Conservation (phyloP, 192 early-diverging fungal genomes). For the Lobosporangium transversale region DNA sequence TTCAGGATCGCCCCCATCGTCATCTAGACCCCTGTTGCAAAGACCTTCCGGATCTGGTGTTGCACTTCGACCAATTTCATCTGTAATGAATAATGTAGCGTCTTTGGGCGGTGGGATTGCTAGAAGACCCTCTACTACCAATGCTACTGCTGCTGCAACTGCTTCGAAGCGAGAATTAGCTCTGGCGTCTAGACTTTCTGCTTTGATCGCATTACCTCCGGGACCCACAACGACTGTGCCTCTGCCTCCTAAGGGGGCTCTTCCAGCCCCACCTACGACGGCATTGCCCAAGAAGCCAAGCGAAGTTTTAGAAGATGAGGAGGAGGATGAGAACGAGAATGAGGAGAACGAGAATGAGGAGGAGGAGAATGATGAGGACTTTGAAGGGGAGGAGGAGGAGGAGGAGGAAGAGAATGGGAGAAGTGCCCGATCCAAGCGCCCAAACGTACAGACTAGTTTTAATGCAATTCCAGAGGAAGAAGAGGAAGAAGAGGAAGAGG, state of each 20-base stretch:
- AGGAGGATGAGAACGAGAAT: background rate
- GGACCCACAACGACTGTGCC: conserved; percentile 22
- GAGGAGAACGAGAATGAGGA: background rate
- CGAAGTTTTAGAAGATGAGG: background rate
- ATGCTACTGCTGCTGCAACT: background rate
- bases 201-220: conserved; percentile 18
- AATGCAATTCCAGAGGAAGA: conserved; percentile 26
- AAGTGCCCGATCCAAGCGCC: background rate
- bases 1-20: background rate
- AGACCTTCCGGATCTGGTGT: conserved; percentile 1
- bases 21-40: conserved; percentile 14
- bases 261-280: conserved; percentile 44
- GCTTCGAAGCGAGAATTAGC: conserved; percentile 18
- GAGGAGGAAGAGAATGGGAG: conserved; percentile 15
- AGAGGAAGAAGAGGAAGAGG: conserved; percentile 7
- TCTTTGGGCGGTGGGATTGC: conserved; percentile 43
- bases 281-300: conserved; percentile 35
- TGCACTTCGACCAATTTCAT: conserved; percentile 36
- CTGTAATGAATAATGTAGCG: conserved; percentile 10
- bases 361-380: conserved; percentile 5
- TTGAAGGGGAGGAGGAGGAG: conserved; percentile 28
- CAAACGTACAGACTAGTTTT: background rate
- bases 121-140: conserved; percentile 13
- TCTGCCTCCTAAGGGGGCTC: conserved; percentile 15
- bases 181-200: conserved; percentile 8